These are phyloP conservation scores for Anisodus acutangulus DNA, from an alignment of 257 asterid genomes.

Conservation along the genomic window DNA sequence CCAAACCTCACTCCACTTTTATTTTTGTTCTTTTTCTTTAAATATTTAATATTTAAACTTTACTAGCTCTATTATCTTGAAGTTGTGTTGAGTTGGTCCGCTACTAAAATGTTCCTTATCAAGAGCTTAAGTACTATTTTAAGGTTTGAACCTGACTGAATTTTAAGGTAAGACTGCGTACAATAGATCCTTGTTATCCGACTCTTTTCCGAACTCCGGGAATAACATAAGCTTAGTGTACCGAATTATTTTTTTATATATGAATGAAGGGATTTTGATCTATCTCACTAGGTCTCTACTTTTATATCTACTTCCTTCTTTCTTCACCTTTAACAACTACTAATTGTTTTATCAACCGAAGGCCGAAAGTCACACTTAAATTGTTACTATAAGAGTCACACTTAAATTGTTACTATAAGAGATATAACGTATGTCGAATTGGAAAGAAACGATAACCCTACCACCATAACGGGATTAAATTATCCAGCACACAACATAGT, in stretches of 20 bases:
- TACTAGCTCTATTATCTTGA: not conserved
- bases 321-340: not conserved
- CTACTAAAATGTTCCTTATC: too few relatives aligned
- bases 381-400: not conserved
- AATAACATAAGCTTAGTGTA: too few relatives aligned
- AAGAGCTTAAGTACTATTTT: too few relatives aligned
- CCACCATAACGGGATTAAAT: not conserved
- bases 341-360: not conserved
- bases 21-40: too few relatives aligned
- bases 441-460: not conserved
- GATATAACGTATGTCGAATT: not conserved
- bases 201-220: too few relatives aligned
- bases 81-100: not conserved
- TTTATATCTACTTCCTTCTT: not conserved
- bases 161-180: too few relatives aligned
- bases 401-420: not conserved
- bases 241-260: too few relatives aligned
- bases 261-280: not conserved
- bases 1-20: not conserved
- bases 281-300: not conserved
- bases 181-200: too few relatives aligned
- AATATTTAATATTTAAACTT: not conserved
- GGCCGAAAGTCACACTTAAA: conserved; percentile 15
- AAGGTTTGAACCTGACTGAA: too few relatives aligned
- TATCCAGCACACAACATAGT: not conserved